Percentiles rank a stretch among this genome's conserved stretches.
phyloP scores from a whole-genome alignment of 2,329 filamentous ascomycete genomes.

The Colletotrichum orchidophilum region DNA sequence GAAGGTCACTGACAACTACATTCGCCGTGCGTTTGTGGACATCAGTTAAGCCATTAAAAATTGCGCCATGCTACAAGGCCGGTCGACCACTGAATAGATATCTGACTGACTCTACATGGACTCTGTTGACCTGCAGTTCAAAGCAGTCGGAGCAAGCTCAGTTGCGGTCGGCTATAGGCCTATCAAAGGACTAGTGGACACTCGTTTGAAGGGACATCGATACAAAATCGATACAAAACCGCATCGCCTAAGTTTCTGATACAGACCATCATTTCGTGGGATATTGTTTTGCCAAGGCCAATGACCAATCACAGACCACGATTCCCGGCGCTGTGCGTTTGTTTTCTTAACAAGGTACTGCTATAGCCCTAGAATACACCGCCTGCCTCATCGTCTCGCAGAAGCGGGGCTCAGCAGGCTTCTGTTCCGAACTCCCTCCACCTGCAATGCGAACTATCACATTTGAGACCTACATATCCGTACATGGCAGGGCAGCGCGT shows the following conservation, averaged over 20 bases:
- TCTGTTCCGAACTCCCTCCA: slow-evolving; percentile 10
- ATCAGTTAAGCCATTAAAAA: background rate
- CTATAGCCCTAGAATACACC: slow-evolving; percentile 6
- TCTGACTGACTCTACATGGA: background rate
- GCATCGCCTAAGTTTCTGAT: slow-evolving; percentile 16
- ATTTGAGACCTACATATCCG: background rate
- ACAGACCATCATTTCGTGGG: slow-evolving; percentile 29
- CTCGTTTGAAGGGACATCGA: slow-evolving; percentile 7
- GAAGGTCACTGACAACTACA: slow-evolving; percentile 6
- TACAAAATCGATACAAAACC: background rate
- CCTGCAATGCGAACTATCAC: slow-evolving; percentile 8
- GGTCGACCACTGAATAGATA: background rate
- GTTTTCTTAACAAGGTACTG: slow-evolving; percentile 19
- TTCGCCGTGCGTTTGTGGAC: slow-evolving; percentile 1
- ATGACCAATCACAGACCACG: slow-evolving; percentile 13
- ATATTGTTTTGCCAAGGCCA: slow-evolving; percentile 21
- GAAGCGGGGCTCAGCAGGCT: background rate
- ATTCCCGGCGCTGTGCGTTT: background rate
- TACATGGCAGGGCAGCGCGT: background rate
- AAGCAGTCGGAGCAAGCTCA: background rate
- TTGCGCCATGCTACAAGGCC: slow-evolving; percentile 3
- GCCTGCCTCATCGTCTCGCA: slow-evolving; percentile 10
- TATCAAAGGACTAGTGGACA: background rate
- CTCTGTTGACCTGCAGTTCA: background rate
- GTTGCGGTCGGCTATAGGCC: background rate